These are phyloP conservation scores for Castanopsis chinensis DNA, from an alignment of 306 rosid genomes.

Conservation along the genomic window DNA sequence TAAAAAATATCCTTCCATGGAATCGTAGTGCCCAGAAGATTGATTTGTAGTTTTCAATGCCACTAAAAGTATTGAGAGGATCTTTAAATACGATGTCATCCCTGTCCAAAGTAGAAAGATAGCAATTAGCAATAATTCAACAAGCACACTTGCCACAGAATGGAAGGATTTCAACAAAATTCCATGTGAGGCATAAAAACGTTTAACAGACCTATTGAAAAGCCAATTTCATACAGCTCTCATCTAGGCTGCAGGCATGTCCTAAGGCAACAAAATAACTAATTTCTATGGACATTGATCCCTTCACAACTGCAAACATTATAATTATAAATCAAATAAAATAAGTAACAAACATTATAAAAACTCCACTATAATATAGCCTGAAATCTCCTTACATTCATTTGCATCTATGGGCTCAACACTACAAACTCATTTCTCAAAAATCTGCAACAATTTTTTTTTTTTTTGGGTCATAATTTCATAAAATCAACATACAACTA, in stretches of 20 bases:
- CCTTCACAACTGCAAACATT: not conserved
- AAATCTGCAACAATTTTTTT: not conserved
- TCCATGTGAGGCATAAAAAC: not conserved
- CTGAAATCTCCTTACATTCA: not conserved
- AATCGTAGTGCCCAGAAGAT: constrained; percentile 79
- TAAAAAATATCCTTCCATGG: constrained; percentile 74
- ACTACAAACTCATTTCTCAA: not conserved
- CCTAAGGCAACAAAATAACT: not conserved
- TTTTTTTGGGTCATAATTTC: not conserved
- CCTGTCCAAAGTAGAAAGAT: constrained; percentile 37
- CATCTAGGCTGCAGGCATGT: not conserved
- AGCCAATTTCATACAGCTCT: not conserved
- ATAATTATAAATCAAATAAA: not conserved
- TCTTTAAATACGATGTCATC: constrained; percentile 86
- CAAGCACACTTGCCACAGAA: too few species aligned
- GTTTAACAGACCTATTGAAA: not conserved
- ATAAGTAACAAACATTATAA: not conserved
- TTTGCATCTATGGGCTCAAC: not conserved
- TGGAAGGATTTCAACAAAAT: not conserved
- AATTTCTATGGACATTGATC: not conserved
- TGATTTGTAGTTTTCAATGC: constrained; percentile 81
- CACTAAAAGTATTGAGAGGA: constrained; percentile 73
- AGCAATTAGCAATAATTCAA: not conserved
- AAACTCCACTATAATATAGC: not conserved
- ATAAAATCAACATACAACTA: not conserved